Conservation (phyloP, 192 early-diverging fungal species). For the Backusella circina region DNA sequence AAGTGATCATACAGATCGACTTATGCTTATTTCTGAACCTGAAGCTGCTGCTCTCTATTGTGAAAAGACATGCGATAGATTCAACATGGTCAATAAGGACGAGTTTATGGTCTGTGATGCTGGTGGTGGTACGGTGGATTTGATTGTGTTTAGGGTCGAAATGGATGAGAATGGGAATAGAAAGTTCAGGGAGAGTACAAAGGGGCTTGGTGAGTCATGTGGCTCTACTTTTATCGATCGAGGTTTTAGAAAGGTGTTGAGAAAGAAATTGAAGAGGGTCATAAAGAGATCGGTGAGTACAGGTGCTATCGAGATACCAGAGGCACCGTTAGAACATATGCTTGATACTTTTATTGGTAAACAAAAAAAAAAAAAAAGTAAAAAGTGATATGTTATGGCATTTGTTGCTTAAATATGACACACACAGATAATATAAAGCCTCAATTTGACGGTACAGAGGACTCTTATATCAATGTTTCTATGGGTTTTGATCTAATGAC, state of each 20-base stretch:
- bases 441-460: conserved; percentile 44
- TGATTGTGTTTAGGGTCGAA: conserved; percentile 46
- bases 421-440: conserved; percentile 29
- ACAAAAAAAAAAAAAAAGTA: too few relatives aligned
- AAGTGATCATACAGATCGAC: conserved; percentile 36
- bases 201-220: conserved; percentile 46
- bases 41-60: conserved; percentile 55
- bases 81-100: conserved; percentile 44
- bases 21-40: conserved; percentile 48
- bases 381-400: too few relatives aligned
- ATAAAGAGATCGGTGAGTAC: neutral
- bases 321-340: conserved; percentile 23
- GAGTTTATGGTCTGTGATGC: conserved; percentile 56
- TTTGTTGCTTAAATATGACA: neutral
- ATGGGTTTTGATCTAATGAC: conserved; percentile 20
- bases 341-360: conserved; percentile 34
- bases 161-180: conserved; percentile 25
- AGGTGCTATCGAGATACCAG: conserved; percentile 6
- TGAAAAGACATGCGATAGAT: conserved; percentile 49
- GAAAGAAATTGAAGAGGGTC: conserved; percentile 24
- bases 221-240: conserved; percentile 53
- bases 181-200: conserved; percentile 40
- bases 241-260: conserved; percentile 39
- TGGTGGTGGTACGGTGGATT: conserved; percentile 50
- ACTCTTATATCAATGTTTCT: conserved; percentile 40